Conservation (phyloP, 2,329 filamentous ascomycete species). For the Trichoderma atroviride region DNA sequence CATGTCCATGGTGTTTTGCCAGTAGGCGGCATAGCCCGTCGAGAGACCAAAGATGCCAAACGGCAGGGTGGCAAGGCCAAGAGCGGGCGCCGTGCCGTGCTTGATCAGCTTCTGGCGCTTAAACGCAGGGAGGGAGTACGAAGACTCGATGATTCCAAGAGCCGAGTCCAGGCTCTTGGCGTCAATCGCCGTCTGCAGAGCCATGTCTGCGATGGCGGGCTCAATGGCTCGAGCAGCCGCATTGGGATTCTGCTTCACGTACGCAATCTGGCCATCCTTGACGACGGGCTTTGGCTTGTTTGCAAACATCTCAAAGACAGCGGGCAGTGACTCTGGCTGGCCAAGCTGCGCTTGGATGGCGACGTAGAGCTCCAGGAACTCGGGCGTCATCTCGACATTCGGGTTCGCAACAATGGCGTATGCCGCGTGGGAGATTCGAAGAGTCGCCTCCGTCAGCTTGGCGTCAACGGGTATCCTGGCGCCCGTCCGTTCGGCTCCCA, state of each 20-base stretch:
- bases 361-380: constrained; percentile 74
- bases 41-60: constrained; percentile 71
- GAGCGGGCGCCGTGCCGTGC: constrained; percentile 62
- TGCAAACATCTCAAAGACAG: constrained; percentile 79
- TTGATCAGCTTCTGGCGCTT: constrained; percentile 67
- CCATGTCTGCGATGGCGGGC: constrained; percentile 67
- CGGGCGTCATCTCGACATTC: constrained; percentile 77
- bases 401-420: constrained; percentile 72
- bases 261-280: constrained; percentile 61
- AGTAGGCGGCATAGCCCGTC: constrained; percentile 48
- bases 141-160: constrained; percentile 72
- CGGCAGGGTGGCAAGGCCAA: constrained; percentile 62
- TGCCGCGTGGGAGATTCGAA: constrained; percentile 61
- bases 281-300: constrained; percentile 74
- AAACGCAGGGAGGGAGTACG: constrained; percentile 69
- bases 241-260: constrained; percentile 66
- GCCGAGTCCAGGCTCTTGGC: constrained; percentile 77
- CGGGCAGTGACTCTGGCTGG: constrained; percentile 74
- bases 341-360: constrained; percentile 73
- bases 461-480: constrained; percentile 37
- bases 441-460: constrained; percentile 49
- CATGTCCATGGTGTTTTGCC: constrained; percentile 73
- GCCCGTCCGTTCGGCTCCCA: constrained; percentile 43
- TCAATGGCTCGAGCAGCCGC: constrained; percentile 73
- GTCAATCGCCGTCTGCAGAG: constrained; percentile 78